These are phyloP conservation scores for Penicillium olsonii DNA, from an alignment of 2,329 filamentous ascomycete species.

Conservation along the genomic window DNA sequence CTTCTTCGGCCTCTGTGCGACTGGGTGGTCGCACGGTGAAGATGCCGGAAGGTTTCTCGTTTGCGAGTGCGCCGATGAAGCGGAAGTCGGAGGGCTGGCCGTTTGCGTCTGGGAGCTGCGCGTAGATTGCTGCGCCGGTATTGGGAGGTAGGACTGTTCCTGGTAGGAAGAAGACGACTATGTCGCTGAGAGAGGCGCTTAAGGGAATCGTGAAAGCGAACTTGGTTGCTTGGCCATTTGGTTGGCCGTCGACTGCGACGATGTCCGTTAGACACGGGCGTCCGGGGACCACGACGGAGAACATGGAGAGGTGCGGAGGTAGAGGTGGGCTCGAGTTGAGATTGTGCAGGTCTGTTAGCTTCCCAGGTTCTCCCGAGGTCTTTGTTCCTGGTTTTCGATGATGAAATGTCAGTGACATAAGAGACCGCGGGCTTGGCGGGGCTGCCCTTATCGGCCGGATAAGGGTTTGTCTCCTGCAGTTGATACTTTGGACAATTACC, in stretches of 20 bases:
- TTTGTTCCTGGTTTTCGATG: conserved; percentile 14
- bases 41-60: conserved; percentile 87
- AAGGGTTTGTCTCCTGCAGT: conserved; percentile 20
- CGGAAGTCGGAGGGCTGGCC: conserved; percentile 61
- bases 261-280: conserved; percentile 62
- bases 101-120: conserved; percentile 64
- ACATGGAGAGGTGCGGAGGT: conserved; percentile 46
- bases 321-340: background rate
- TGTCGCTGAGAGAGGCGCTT: conserved; percentile 64
- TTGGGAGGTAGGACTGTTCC: conserved; percentile 70
- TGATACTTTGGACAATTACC: no score
- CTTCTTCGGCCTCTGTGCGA: conserved; percentile 37
- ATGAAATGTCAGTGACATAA: conserved; percentile 25
- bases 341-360: no score
- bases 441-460: conserved; percentile 28
- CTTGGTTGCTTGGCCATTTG: conserved; percentile 59
- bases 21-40: conserved; percentile 66
- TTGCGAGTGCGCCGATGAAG: conserved; percentile 85
- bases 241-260: conserved; percentile 51
- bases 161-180: conserved; percentile 87
- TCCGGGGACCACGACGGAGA: conserved; percentile 62
- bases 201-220: conserved; percentile 69
- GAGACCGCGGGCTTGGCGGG: conserved; percentile 3
- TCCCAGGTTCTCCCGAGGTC: no score
- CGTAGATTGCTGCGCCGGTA: conserved; percentile 86